Base-by-base conservation (phyloP, 2,329 filamentous ascomycete species). In the Akanthomyces dipterigenus region DNA sequence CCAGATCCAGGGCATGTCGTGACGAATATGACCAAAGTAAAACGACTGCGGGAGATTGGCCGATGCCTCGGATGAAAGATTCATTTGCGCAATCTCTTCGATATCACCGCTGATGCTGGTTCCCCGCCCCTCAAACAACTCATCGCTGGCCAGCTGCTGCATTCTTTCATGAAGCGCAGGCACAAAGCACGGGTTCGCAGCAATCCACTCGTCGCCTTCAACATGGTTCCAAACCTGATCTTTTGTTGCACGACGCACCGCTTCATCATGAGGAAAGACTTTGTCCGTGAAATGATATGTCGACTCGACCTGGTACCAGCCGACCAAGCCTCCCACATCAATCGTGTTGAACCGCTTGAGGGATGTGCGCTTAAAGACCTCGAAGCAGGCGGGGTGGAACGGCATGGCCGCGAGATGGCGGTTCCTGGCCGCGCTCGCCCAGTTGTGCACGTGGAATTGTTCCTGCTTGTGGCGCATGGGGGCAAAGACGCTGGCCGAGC, bases 301-400 rank as follows among this genome's bases (percentile, higher is more conserved):
- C 6, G 43, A 24, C 42, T 54, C 60, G 14, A 55, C 38, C 2
- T 34, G 43, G 58, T 57, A 60, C 59, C 64, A 63, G 3, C 63
- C 38, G 2, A 56, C 60, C 11, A 72, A 42, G 1, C 64, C 64
- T 1, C 65, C 49, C 0, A 70, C 11, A 31, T 69, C 69, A 2
- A 72, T 55, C 0, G 24, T 49, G 0, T 65, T 61, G 26, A 58
- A 53, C 2, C 66, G 63, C 6, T 38, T 22, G 3, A 67, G 26
- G 1, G 64, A 68, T 0, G 65, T 70, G n/a, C 69, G 55, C 36
- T 69, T 70, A 50, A 67, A 72, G 1, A 72, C 55, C 53, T 72
- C 70, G 1, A 72, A 58, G 48, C 70, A 72, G 0, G 68, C 63
- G 0, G 70, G 67, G 8, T 72, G 70, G 16, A 72, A 72, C 1